Conservation (phyloP, 768 basidiomycete genomes). For the Agaricus sinodeliciosus region DNA sequence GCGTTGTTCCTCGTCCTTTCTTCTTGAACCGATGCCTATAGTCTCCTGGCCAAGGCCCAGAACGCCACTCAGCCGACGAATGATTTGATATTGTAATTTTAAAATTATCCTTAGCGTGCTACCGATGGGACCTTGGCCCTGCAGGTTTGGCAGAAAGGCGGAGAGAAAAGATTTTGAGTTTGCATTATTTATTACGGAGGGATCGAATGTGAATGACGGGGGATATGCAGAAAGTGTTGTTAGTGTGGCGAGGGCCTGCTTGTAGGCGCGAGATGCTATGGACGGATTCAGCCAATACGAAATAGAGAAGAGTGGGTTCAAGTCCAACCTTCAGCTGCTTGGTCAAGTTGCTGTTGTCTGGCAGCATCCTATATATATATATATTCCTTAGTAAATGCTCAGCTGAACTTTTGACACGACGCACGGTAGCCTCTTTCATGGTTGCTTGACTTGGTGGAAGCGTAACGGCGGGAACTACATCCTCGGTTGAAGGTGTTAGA, state of each 20-base stretch:
- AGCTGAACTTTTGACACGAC: neutral
- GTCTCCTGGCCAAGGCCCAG: constrained; percentile 34
- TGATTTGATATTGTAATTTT: constrained; percentile 57
- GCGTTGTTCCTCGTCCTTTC: constrained; percentile 59
- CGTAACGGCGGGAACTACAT: neutral
- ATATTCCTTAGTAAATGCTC: neutral
- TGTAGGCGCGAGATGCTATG: constrained; percentile 68
- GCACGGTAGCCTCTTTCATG: neutral
- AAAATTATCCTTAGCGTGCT: constrained; percentile 60
- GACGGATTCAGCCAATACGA: constrained; percentile 4
- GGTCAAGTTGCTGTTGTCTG: constrained; percentile 31
- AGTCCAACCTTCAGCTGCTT: constrained; percentile 44
- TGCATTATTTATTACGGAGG: constrained; percentile 34
- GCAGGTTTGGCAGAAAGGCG: constrained; percentile 60
- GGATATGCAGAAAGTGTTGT: constrained; percentile 57
- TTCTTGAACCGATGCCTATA: constrained; percentile 35
- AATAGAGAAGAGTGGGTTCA: neutral
- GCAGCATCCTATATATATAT: neutral
- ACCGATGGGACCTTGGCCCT: constrained; percentile 73
- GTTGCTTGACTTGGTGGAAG: neutral
- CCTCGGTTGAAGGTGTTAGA: neutral
- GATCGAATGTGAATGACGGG: constrained; percentile 48
- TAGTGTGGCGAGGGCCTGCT: constrained; percentile 64
- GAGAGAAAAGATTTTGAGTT: constrained; percentile 51
- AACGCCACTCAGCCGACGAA: constrained; percentile 29